A percentile compares a stretch with the other conserved stretches of the same genome.
Conservation (phyloP, 1,139 yeast species). For the Pichia inconspicua region DNA sequence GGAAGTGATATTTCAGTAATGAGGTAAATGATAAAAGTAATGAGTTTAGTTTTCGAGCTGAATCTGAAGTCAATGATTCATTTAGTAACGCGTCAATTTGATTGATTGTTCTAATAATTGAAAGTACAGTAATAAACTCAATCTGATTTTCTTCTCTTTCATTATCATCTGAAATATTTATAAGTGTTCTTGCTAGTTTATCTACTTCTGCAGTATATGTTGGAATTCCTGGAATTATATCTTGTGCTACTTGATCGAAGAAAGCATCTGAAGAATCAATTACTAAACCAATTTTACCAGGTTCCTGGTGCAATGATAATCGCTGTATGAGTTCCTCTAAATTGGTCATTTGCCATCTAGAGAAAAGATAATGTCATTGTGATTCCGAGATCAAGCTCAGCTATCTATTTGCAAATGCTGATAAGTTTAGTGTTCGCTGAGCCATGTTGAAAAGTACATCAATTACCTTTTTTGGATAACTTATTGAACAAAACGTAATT, state of each 20-base stretch:
- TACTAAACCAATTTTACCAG: neutral
- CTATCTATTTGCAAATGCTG: neutral
- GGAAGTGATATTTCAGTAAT: constrained; percentile 24
- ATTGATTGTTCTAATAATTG: constrained; percentile 16
- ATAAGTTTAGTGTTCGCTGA: neutral
- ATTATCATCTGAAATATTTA: neutral
- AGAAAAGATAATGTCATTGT: neutral
- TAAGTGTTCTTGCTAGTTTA: neutral
- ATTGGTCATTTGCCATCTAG: neutral
- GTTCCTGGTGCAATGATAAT: neutral
- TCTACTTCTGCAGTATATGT: neutral
- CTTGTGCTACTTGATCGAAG: neutral
- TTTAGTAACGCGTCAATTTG: constrained; percentile 13
- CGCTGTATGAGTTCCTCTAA: neutral
- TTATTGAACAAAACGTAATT: too few species aligned
- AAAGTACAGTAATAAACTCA: constrained; percentile 21
- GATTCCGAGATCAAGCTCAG: neutral
- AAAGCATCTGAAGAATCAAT: neutral
- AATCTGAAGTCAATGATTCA: constrained; percentile 9
- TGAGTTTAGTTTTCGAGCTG: constrained; percentile 11
- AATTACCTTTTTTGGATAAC: constrained; percentile 3
- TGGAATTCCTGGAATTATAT: constrained; percentile 1
- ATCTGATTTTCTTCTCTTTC: constrained; percentile 17
- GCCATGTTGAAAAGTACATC: constrained; percentile 9
- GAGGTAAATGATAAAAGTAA: constrained; percentile 15